Base-by-base conservation (phyloP, 1,139 yeast genomes). In the Yamadazyma conglobata region DNA sequence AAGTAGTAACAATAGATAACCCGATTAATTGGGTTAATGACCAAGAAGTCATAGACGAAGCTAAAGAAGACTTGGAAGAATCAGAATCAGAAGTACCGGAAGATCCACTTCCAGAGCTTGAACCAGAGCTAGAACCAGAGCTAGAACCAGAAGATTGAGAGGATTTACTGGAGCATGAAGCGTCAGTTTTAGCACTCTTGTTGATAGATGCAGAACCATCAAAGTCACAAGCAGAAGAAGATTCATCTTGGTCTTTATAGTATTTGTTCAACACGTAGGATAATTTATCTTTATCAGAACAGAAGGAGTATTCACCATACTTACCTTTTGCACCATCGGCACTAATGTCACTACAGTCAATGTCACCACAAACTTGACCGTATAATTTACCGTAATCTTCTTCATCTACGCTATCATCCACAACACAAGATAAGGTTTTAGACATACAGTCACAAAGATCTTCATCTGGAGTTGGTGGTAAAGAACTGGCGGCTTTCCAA, bases 381-480 rank as follows among this genome's bases (percentile, higher is more conserved):
- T 70, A 80, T 49, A 79, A 62, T 34, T 70, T 73, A 31, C 67
- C 66, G 50, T 79, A 79, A 51, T 72, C 77, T 7, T 61, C 61
- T 13, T 47, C 39, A 40, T 52, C 58, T 31, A 77, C 79, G 29
- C 49, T 53, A 38, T 52, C 58, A 31, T 53, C 54, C 35, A 76
- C 73, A 36, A 71, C 74, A 60, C 85, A 78, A 25, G 56, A 43
- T 37, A 74, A 62, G 22, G 81, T 60, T 22, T 51, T 43, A 24
- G 55, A 37, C 64, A 75, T 56, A 55, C 88, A 81, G 48, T 68
- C 61, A 60, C 88, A 81, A 37, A 73, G 60, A 24, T 60, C 67
- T 42, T 71, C 56, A 48, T 80, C 72, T 27, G 88, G 88, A 35
- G 84, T 76, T 42, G 87, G 87, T 32, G 88, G 88, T 50, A 81